Evolutionary conservation across 2,329 filamentous ascomycete species (phyloP), one percentile per base, ranked within the genome.

Genomic region (Gnomoniopsis smithogilvyi): DNA sequence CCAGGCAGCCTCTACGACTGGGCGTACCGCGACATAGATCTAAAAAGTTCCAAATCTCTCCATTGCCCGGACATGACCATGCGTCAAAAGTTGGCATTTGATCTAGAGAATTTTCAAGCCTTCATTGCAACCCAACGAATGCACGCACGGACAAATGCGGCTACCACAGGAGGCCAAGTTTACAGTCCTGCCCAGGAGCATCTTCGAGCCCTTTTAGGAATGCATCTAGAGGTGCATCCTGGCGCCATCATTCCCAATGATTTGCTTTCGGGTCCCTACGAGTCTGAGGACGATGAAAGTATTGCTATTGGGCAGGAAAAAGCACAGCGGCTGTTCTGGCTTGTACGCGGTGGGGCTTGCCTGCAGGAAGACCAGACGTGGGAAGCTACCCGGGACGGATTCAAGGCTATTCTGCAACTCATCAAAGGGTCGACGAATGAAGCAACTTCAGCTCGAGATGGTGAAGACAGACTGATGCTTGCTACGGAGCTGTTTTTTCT

Each of bases 241-340:
- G 24, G 14, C 10, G 62, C 64, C 3, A 47, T 36, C 36, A 65
- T 72, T 19, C 70, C 71, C 1, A 59, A 66, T 12, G 41, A 56
- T n/a, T 62, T 73, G 11, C 58, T 72, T 2, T 55, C 49, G 6
- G 67, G 66, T 3, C 69, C 69, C 0, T 66, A 61, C n/a, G 53
- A 62, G 22, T 62, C 60, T 22, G 36, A 51, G 19, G 60, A 57
- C 1, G 26, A 53, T 2, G 60, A 57, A 12, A 38, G 12, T 24
- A 49, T 62, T 17, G 49, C 45, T 4, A 21, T 51, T 2, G 60
- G 60, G 12, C 59, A 61, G 43, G 64, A 66, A 11, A 62, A 63
- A 17, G 61, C 63, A 11, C 65, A 62, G 30, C 50, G 64, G 12
- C 58, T 69, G 15, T 71, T 68, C 59, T 73, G 71, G 71, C 64